Percentiles rank a stretch among this genome's conserved stretches.
These are phyloP conservation scores for Termitomyces sp. DNA, from an alignment of 1,284 basidiomycete species.

Conservation along the genomic window DNA sequence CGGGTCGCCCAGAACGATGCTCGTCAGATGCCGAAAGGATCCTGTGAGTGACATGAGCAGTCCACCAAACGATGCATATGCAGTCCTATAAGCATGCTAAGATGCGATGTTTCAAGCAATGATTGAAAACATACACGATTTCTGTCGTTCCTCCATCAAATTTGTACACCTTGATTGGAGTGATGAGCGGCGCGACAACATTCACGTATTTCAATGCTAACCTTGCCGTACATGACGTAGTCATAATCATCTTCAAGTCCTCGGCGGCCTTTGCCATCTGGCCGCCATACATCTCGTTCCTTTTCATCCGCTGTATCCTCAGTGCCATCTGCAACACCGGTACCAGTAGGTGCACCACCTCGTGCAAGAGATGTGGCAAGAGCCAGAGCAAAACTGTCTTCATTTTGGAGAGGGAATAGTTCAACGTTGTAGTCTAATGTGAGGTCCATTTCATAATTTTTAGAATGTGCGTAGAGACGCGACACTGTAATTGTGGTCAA, in stretches of 20 bases:
- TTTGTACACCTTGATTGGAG: constrained; percentile 77
- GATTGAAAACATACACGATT: constrained; percentile 57
- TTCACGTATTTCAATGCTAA: constrained; percentile 26
- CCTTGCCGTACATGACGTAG: constrained; percentile 99
- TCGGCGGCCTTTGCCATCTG: constrained; percentile 79
- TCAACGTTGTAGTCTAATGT: constrained; percentile 91
- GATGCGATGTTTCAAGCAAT: constrained; percentile 10
- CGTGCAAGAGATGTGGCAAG: constrained; percentile 80
- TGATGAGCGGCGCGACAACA: constrained; percentile 9
- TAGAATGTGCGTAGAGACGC: constrained; percentile 77
- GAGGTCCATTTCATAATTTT: constrained; percentile 86
- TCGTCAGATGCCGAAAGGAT: constrained; percentile 88
- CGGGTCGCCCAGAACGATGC: constrained; percentile 89
- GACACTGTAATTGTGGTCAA: constrained; percentile 55
- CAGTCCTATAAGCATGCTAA: constrained; percentile 56
- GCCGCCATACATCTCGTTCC: constrained; percentile 80
- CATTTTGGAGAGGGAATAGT: constrained; percentile 68
- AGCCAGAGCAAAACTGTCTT: constrained; percentile 80
- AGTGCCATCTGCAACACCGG: constrained; percentile 39
- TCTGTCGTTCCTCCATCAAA: constrained; percentile 87
- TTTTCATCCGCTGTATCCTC: constrained; percentile 56
- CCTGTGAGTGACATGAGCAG: constrained; percentile 93
- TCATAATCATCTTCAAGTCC: constrained; percentile 96
- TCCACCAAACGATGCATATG: constrained; percentile 96
- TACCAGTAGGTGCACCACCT: constrained; percentile 42